These are phyloP conservation scores for Berkeleyomyces rouxiae DNA, from an alignment of 2,329 filamentous ascomycete genomes.

Conservation along the genomic window DNA sequence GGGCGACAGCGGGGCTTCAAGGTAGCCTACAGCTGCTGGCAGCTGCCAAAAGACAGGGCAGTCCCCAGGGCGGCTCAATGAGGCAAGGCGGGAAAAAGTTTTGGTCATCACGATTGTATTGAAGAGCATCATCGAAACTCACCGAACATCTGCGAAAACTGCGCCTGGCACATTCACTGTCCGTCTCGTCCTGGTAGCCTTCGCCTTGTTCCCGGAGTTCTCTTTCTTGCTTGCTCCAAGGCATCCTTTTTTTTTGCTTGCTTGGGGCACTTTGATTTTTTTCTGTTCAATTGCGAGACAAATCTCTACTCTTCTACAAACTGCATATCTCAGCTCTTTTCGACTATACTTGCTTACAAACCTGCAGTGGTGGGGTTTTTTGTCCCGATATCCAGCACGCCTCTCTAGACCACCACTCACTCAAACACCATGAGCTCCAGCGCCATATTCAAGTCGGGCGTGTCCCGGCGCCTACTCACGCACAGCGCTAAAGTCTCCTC, in stretches of 20 bases:
- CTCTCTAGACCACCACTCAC: background rate
- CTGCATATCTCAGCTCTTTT: background rate
- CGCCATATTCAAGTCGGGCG: constrained; percentile 29
- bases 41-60: background rate
- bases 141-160: constrained; percentile 11
- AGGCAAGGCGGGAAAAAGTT: constrained; percentile 5
- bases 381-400: background rate
- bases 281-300: background rate
- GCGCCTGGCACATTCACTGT: background rate
- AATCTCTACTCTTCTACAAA: constrained; percentile 3
- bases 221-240: background rate
- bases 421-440: constrained; percentile 29
- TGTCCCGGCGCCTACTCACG: constrained; percentile 30
- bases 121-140: constrained; percentile 8
- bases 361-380: background rate
- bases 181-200: background rate
- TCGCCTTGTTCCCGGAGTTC: background rate
- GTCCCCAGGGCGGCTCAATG: background rate
- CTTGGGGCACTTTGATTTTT: background rate
- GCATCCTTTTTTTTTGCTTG: background rate
- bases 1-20: background rate
- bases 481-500: constrained; percentile 25
- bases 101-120: constrained; percentile 9
- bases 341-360: constrained; percentile 4
- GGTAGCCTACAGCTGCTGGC: background rate